Evolutionary conservation across 768 basidiomycete species (phyloP).

Genomic region (Filobasidium floriforme): DNA sequence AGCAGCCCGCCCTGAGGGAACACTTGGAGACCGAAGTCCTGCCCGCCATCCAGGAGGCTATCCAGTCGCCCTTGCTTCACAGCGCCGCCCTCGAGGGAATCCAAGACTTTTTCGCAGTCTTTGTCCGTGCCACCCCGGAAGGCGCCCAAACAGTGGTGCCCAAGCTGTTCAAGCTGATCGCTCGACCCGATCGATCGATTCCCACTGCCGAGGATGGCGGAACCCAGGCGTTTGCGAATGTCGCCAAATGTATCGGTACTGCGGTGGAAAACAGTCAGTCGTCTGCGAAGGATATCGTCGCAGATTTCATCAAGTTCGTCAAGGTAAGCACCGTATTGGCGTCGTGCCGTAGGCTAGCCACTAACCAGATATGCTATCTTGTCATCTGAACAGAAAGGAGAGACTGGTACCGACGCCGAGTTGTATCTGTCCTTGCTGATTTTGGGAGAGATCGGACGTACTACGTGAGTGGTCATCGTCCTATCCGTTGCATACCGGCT

Average conservation of each 20-base stretch:
- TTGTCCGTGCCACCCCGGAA: conserved; percentile 71
- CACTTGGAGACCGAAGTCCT: conserved; percentile 38
- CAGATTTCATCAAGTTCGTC: conserved; percentile 72
- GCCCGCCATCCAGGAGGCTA: conserved; percentile 49
- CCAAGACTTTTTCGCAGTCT: conserved; percentile 68
- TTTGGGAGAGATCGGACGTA: conserved; percentile 86
- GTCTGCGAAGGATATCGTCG: conserved; percentile 73
- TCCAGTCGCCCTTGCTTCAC: conserved; percentile 70
- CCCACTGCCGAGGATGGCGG: conserved; percentile 40
- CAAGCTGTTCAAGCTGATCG: conserved; percentile 8
- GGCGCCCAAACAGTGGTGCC: conserved; percentile 25
- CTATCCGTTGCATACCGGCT: too few relatives aligned
- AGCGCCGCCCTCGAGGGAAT: conserved; percentile 72
- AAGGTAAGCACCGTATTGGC: conserved; percentile 50
- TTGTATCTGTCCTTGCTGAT: conserved; percentile 77
- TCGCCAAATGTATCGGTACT: conserved; percentile 76
- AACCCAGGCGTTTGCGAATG: conserved; percentile 51
- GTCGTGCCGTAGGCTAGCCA: neutral
- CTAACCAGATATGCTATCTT: neutral
- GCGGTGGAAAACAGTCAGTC: conserved; percentile 64
- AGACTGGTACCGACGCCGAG: conserved; percentile 55
- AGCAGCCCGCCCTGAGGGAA: conserved; percentile 28
- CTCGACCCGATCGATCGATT: conserved; percentile 20
- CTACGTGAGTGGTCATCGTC: conserved; percentile 28
- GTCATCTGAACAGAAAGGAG: conserved; percentile 3